phyloP scores from a whole-genome alignment of 2,329 filamentous ascomycete species.

The Trichophyton rubrum region DNA sequence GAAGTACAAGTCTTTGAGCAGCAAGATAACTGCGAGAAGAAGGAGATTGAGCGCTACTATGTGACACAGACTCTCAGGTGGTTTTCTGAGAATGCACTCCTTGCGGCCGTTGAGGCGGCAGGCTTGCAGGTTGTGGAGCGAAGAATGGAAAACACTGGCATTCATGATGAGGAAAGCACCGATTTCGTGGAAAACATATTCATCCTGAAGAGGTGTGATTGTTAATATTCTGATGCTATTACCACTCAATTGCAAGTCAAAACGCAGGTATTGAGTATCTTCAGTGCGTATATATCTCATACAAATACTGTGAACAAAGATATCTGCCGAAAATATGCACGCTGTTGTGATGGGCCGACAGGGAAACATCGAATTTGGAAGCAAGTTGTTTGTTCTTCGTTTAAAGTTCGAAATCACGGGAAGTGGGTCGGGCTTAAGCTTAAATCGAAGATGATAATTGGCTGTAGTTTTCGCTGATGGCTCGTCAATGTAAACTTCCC shows the following conservation, averaged over 20 bases:
- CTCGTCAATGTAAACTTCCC: too few relatives aligned
- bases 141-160: background rate
- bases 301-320: too few relatives aligned
- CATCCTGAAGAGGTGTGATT: background rate
- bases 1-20: background rate
- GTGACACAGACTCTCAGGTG: background rate
- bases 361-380: too few relatives aligned
- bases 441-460: too few relatives aligned
- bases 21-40: background rate
- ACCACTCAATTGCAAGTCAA: background rate
- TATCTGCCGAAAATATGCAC: too few relatives aligned
- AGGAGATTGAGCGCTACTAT: background rate
- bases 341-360: too few relatives aligned
- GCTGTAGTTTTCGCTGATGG: too few relatives aligned
- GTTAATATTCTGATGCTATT: background rate
- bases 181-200: background rate
- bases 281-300: too few relatives aligned
- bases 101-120: background rate
- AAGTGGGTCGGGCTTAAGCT: too few relatives aligned
- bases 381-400: too few relatives aligned
- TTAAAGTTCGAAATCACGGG: too few relatives aligned
- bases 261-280: background rate
- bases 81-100: background rate
- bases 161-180: background rate
- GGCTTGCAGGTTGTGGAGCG: background rate